Evolutionary conservation across 2,329 filamentous ascomycete genomes (phyloP).

Genomic region (Dactylonectria estremocensis): DNA sequence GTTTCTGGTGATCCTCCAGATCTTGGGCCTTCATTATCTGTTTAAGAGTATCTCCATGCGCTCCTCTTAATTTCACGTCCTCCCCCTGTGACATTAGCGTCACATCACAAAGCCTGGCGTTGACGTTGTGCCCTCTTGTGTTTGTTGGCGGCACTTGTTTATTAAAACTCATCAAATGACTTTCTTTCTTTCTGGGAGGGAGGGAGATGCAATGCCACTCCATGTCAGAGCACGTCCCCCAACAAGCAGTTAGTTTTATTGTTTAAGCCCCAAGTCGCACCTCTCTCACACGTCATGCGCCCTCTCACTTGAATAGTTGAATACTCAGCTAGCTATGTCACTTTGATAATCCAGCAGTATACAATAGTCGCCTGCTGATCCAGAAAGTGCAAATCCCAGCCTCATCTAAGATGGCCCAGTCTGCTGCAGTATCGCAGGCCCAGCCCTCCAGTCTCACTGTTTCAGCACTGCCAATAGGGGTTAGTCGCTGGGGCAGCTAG

Average conservation of each 20-base stretch:
- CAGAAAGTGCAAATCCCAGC: background rate
- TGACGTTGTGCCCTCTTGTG: background rate
- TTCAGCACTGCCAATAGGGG: conserved; percentile 38
- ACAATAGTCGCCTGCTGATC: background rate
- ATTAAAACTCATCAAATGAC: background rate
- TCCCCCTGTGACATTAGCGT: background rate
- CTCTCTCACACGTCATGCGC: background rate
- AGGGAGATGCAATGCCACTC: background rate
- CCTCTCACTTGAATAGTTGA: background rate
- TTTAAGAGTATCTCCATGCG: no score
- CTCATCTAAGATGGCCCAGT: background rate
- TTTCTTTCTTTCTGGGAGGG: background rate
- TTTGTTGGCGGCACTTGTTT: background rate
- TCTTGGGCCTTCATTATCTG: background rate
- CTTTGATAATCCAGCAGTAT: background rate
- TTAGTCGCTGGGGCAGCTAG: conserved; percentile 8
- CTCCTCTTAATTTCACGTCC: background rate
- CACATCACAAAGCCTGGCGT: background rate
- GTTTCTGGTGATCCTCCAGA: background rate
- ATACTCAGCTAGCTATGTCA: background rate
- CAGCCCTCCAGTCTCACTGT: conserved; percentile 38
- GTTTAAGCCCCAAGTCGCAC: background rate
- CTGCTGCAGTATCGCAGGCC: conserved; percentile 10
- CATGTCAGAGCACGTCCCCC: background rate
- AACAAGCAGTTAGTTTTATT: background rate